Evolutionary conservation across 73 alveolate genomes (phyloP), one percentile per base, ranked within the genome.

Genomic region (Tetrahymena thermophila): DNA sequence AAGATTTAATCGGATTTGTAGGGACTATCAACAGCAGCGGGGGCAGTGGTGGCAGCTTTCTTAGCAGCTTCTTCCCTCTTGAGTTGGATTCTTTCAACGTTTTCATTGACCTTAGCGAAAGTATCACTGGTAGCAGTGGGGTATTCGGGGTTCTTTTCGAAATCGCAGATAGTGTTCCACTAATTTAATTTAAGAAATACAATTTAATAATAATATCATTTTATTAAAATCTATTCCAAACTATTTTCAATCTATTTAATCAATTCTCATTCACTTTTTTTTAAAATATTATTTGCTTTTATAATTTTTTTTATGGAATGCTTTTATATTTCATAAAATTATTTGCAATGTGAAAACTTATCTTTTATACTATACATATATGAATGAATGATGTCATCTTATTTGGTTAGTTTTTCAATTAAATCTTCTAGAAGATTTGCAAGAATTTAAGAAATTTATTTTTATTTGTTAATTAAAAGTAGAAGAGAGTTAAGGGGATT

Each of bases 121-220:
- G 94, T 89, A 31, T 95, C 97, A 44, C 94, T 50, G 23, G 97
- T 56, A 14, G 97, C 58, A 50, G 83, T n/a, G 38, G 97, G 97
- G 89, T 95, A 34, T 16, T 95, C 93, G 16, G 94, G 95, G 56
- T 43, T 55, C 43, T 50, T 85, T 71, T 93, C 95, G 93, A 95
- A 95, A 55, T 83, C 95, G 38, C 55, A 34, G 28, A 95, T 93
- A 25, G 71, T 35, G 85, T 85, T 94, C 97, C 97, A 95, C 85
- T 95, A 84, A 14, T 71, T 23, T 19, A 71, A 0, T 9, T 71
- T 23, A 71, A 13, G 31, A 71, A 71, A 71, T 71, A 71, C 17
- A n/a, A n/a, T 11, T 71, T 71, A 13, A 71, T 23, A 13, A 71
- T 71, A 71, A 50, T 50, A 50, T 50, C 83, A 50, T 50, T 50